phyloP scores from a whole-genome alignment of 2,329 filamentous ascomycete species.

The Ophioceras dolichostomum region DNA sequence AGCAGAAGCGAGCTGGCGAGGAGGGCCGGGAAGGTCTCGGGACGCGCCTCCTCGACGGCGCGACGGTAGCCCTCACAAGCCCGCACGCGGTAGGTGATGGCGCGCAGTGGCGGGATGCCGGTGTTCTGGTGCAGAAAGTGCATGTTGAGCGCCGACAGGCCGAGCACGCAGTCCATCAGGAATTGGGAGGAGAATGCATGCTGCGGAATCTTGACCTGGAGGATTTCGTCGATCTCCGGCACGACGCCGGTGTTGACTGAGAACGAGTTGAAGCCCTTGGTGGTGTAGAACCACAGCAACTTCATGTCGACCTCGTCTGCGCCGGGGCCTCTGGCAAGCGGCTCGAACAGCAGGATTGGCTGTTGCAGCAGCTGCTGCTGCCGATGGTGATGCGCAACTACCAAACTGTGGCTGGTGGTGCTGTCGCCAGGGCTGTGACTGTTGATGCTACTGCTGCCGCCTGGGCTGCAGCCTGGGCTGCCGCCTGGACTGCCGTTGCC shows the following conservation, averaged over 20 bases:
- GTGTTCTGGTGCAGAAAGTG: conserved; percentile 21
- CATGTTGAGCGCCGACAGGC: conserved; percentile 36
- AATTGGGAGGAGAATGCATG: conserved; percentile 40
- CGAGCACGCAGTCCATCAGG: conserved; percentile 42
- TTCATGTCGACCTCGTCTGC: conserved; percentile 34
- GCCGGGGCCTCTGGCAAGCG: conserved; percentile 14
- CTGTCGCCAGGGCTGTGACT: neutral
- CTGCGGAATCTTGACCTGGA: conserved; percentile 33
- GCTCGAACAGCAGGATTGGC: conserved; percentile 12
- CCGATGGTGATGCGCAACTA: neutral
- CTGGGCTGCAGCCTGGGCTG: too few species aligned
- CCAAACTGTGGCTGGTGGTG: neutral
- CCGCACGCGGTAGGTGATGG: conserved; percentile 30
- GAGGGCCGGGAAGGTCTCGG: conserved; percentile 34
- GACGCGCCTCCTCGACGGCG: conserved; percentile 34
- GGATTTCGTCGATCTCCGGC: conserved; percentile 24
- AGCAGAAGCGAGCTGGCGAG: conserved; percentile 38
- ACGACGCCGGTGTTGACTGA: conserved; percentile 23
- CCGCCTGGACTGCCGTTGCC: too few species aligned
- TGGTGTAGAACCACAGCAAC: conserved; percentile 43
- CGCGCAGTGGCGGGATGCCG: conserved; percentile 23
- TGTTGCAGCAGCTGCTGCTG: neutral
- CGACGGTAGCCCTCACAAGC: conserved; percentile 37
- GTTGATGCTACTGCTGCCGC: neutral
- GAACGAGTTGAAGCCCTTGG: conserved; percentile 29